Percentiles rank a stretch among this genome's conserved stretches.
These are phyloP conservation scores for Colletotrichum orchidophilum DNA, from an alignment of 2,329 filamentous ascomycete species.

Conservation along the genomic window DNA sequence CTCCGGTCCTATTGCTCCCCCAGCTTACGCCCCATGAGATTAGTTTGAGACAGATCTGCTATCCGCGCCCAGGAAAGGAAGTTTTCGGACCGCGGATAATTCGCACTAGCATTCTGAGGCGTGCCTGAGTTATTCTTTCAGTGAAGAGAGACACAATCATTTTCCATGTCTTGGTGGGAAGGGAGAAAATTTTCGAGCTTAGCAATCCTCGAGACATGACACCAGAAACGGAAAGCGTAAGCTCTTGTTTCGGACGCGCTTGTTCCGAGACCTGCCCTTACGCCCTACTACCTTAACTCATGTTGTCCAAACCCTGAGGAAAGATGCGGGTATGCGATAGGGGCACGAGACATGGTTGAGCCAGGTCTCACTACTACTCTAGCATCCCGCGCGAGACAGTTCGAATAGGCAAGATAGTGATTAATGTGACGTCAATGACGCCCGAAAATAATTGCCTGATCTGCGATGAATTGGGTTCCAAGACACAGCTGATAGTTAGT, in stretches of 20 bases:
- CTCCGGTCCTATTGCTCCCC: background rate
- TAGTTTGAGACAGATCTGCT: slow-evolving; percentile 12
- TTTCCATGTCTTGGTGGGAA: background rate
- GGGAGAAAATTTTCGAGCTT: background rate
- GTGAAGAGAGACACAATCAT: background rate
- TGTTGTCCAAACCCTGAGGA: background rate
- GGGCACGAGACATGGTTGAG: background rate
- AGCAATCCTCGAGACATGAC: slow-evolving; percentile 5
- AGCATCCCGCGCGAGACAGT: background rate
- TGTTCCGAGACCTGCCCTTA: background rate
- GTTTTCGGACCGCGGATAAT: background rate
- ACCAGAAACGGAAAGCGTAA: background rate
- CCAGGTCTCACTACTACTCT: background rate
- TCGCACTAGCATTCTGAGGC: background rate
- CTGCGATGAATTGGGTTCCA: background rate
- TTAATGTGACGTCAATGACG: background rate
- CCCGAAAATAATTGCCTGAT: background rate
- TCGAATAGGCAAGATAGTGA: background rate
- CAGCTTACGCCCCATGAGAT: background rate
- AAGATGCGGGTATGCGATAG: background rate
- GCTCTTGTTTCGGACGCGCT: background rate
- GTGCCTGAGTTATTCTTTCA: background rate
- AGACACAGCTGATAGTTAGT: background rate
- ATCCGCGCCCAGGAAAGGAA: background rate
- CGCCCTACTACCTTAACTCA: background rate